phyloP scores from a whole-genome alignment of 1,284 basidiomycete genomes.

The Tylopilus microsporus region DNA sequence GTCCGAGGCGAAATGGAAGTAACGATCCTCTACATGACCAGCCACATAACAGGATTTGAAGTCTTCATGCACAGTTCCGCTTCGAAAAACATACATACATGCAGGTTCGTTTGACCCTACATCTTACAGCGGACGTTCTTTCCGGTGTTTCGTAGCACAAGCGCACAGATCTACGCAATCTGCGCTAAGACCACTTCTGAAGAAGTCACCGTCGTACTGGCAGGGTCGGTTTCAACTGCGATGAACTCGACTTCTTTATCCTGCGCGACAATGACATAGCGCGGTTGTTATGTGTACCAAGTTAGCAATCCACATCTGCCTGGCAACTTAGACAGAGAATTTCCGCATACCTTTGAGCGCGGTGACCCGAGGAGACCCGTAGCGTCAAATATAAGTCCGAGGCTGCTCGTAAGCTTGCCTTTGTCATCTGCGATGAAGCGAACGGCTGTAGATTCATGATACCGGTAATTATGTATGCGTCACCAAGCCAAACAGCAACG shows the following conservation, averaged over 20 bases:
- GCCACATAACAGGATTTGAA: not conserved
- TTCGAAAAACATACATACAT: not conserved
- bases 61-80: not conserved
- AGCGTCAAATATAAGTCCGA: slow-evolving; percentile 57
- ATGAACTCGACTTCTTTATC: slow-evolving; percentile 51
- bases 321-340: not conserved
- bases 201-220: slow-evolving; percentile 52
- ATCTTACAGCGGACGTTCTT: not conserved
- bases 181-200: slow-evolving; percentile 56
- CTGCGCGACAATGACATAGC: slow-evolving; percentile 41
- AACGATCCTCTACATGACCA: no score
- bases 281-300: slow-evolving; percentile 25
- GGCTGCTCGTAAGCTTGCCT: slow-evolving; percentile 42
- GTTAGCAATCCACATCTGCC: not conserved
- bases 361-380: slow-evolving; percentile 46
- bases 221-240: slow-evolving; percentile 55
- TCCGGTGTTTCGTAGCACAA: not conserved
- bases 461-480: not conserved
- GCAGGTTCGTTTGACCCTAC: not conserved
- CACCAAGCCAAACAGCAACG: slow-evolving; percentile 3
- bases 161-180: slow-evolving; percentile 27
- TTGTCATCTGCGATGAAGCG: slow-evolving; percentile 57
- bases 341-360: slow-evolving; percentile 46
- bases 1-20: no score
- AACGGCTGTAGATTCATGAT: slow-evolving; percentile 28